Base-by-base conservation (phyloP, 768 basidiomycete species). In the Hypholoma sublateritium region DNA sequence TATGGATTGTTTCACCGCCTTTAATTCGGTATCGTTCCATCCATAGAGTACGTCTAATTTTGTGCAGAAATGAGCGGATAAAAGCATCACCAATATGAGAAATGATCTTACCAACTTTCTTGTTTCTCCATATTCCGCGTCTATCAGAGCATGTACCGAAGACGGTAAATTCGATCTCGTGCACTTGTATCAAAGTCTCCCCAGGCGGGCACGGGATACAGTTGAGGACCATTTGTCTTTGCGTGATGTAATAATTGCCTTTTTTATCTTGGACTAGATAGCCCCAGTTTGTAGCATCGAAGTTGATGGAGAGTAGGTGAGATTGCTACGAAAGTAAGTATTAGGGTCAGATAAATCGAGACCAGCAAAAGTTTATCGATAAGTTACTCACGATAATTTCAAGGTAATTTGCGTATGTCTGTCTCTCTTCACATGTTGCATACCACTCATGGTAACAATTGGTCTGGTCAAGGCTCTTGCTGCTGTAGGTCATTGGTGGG, bases 61-160 rank as follows among this genome's bases (percentile, higher is more conserved):
- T 5, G 22, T 37, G 28, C 14, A 17, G 25, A 4, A 3, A n/a
- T 14, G 55, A 35, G 47, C 7, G 16, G 32, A 7, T 16, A 11
- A 35, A 14, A 19, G 16, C 5, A 35, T 32, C 5, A 43, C 19
- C 13, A 14, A 19, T 19, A 39, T 17, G 1, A 12, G 13, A 8
- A n/a, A 22, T 4, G 2, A 3, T 11, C 73, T 57, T 60, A 73
- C 73, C 72, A 51, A 74, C 74, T 67, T 72, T 68, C 55, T 65
- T 69, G 9, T 72, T 74, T 25, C 71, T 70, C 74, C 76, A 79
- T 28, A 71, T 63, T 1, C 74, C 77, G 19, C 69, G 60, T 45
- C 74, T 64, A 17, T 71, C 67, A 34, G 67, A 61, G 16, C 57
- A 63, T 43, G 39, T 37, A 16, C 66, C 62, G 50, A 72, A 76